A percentile compares a stretch with the other conserved stretches of the same genome.
These are phyloP conservation scores for Trichophyton schoenleinii DNA, from an alignment of 2,329 filamentous ascomycete genomes.

Conservation along the genomic window DNA sequence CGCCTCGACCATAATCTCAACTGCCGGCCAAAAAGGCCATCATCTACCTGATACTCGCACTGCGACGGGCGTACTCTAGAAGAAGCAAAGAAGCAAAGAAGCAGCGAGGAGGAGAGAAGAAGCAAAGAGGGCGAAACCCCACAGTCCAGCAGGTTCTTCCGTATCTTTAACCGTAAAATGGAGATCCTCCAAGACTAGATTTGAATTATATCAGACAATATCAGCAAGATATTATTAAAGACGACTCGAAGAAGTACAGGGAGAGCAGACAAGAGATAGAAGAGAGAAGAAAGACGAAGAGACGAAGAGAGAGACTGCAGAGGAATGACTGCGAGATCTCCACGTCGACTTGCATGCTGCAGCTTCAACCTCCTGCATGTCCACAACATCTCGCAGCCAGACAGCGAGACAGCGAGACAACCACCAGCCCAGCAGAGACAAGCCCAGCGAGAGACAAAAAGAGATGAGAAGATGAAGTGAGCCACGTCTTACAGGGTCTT, in stretches of 20 bases:
- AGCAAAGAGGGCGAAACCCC: background rate
- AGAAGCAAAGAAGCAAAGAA: background rate
- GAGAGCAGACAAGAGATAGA: background rate
- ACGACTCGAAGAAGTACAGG: background rate
- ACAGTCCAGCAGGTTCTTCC: background rate
- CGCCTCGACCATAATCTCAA: no score
- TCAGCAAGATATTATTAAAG: background rate
- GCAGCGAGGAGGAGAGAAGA: background rate
- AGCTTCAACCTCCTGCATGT: background rate
- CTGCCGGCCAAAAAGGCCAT: no score
- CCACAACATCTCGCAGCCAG: background rate
- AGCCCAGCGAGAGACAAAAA: background rate
- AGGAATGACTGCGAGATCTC: background rate
- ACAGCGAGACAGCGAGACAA: background rate
- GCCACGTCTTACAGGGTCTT: background rate
- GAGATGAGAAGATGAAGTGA: background rate
- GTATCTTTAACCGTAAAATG: conserved; percentile 1
- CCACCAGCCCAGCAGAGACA: background rate
- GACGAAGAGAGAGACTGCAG: background rate
- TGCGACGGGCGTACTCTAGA: no score
- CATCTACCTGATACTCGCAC: no score
- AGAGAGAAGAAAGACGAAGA: no score
- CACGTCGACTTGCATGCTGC: conserved; percentile 2
- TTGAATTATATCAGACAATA: background rate
- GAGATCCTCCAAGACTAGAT: background rate